Evolutionary conservation across 2,329 filamentous ascomycete genomes (phyloP).

Genomic region (Stachybotrys elegans): DNA sequence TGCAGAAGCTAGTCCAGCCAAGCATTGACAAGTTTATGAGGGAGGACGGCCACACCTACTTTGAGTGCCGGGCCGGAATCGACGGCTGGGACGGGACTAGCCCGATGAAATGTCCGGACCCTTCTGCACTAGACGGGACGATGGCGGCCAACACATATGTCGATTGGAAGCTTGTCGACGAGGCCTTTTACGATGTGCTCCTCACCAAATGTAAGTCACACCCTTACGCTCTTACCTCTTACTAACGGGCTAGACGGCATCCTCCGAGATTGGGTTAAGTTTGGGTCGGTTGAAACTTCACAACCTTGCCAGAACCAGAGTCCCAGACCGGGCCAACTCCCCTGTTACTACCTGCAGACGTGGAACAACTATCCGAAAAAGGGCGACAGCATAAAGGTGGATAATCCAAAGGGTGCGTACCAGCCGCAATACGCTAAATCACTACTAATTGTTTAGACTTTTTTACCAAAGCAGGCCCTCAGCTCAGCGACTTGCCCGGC

Average conservation of each 20-base stretch:
- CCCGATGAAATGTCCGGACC: not conserved
- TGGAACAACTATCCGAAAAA: not conserved
- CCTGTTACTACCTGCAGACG: not conserved
- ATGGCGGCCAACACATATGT: not conserved
- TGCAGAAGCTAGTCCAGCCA: not conserved
- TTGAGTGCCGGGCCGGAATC: not conserved
- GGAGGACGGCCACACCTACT: not conserved
- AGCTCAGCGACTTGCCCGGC: slow-evolving; percentile 3
- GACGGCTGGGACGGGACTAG: not conserved
- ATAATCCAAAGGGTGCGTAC: slow-evolving; percentile 7
- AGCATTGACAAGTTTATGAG: not conserved
- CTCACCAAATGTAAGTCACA: not conserved
- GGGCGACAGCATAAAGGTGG: slow-evolving; percentile 7
- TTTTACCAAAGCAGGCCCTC: too few relatives aligned
- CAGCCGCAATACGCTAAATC: too few relatives aligned
- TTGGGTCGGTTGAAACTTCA: not conserved
- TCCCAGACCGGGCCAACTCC: not conserved
- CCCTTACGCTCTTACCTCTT: too few relatives aligned
- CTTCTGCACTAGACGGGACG: not conserved
- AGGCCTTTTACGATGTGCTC: not conserved
- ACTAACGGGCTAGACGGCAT: too few relatives aligned
- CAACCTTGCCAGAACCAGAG: too few relatives aligned
- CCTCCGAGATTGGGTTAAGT: slow-evolving; percentile 7
- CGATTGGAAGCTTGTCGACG: not conserved
- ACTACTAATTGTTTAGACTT: too few relatives aligned